A percentile compares a stretch with the other conserved stretches of the same genome.
Evolutionary conservation across 179 eudicot genomes (phyloP).

Genomic region (Carnegiea gigantea): DNA sequence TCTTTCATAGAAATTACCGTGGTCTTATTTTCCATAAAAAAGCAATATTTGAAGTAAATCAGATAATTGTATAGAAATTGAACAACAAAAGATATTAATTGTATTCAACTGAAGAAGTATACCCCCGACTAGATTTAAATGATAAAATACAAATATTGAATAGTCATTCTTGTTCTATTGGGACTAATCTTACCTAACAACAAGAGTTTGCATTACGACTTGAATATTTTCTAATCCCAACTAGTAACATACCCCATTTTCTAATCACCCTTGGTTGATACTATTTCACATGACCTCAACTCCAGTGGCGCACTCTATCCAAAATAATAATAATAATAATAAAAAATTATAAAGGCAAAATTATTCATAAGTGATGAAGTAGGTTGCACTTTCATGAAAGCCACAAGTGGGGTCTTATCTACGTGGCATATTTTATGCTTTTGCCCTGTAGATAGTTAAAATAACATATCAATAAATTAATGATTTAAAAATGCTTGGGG

Average conservation of each 20-base stretch:
- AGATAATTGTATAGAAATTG: too few species aligned
- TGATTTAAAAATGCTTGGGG: background rate
- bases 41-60: background rate
- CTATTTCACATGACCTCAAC: background rate
- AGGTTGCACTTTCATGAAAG: slow-evolving; percentile 8
- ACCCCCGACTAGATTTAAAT: background rate
- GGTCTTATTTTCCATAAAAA: background rate
- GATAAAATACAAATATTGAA: background rate
- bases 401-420: background rate
- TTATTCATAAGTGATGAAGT: background rate
- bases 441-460: background rate
- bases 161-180: background rate
- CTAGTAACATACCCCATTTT: background rate
- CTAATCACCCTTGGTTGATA: background rate
- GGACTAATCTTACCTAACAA: background rate
- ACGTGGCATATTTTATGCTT: background rate
- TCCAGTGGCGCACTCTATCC: background rate
- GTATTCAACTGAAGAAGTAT: background rate
- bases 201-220: background rate
- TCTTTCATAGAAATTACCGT: too few species aligned
- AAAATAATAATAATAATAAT: too few species aligned
- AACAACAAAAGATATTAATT: background rate
- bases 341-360: background rate
- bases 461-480: background rate
- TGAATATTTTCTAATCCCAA: background rate